phyloP scores from a whole-genome alignment of 192 early-diverging fungal species.

The Coemansia erecta region DNA sequence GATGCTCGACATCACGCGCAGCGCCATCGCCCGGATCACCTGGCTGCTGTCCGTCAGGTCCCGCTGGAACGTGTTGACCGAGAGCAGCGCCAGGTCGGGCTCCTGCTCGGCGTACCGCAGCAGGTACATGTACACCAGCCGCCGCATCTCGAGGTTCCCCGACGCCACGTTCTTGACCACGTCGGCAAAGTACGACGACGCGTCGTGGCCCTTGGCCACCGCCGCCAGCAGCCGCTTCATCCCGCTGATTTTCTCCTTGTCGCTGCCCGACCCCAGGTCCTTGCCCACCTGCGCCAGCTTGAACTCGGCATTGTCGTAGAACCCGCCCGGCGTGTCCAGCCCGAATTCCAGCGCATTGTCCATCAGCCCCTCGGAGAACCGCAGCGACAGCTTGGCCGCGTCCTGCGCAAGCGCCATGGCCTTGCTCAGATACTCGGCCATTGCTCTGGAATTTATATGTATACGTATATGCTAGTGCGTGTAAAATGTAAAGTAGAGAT shows the following conservation, averaged over 20 bases:
- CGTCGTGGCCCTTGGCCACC: constrained; percentile 87
- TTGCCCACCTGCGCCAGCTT: constrained; percentile 72
- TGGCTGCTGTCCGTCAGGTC: constrained; percentile 91
- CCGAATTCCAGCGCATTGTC: constrained; percentile 88
- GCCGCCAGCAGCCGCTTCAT: constrained; percentile 90
- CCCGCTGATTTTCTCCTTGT: constrained; percentile 90
- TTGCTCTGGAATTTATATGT: constrained; percentile 1
- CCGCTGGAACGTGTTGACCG: constrained; percentile 98
- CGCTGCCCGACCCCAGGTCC: constrained; percentile 76
- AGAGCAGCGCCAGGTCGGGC: constrained; percentile 90
- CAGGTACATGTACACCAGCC: constrained; percentile 96
- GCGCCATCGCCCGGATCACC: constrained; percentile 90
- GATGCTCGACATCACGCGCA: constrained; percentile 94
- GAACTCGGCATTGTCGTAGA: constrained; percentile 90
- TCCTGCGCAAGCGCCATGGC: constrained; percentile 71
- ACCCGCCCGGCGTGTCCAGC: constrained; percentile 68
- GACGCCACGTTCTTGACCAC: constrained; percentile 98
- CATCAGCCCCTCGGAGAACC: constrained; percentile 79
- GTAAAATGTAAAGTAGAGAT: neutral
- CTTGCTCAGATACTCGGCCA: constrained; percentile 64
- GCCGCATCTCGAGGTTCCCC: constrained; percentile 81
- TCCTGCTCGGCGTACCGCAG: constrained; percentile 94
- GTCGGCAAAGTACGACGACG: constrained; percentile 86
- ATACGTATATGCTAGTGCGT: neutral
- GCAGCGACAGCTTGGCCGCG: constrained; percentile 76